Conservation (phyloP, 2,329 filamentous ascomycete species). For the Thelonectria olida region DNA sequence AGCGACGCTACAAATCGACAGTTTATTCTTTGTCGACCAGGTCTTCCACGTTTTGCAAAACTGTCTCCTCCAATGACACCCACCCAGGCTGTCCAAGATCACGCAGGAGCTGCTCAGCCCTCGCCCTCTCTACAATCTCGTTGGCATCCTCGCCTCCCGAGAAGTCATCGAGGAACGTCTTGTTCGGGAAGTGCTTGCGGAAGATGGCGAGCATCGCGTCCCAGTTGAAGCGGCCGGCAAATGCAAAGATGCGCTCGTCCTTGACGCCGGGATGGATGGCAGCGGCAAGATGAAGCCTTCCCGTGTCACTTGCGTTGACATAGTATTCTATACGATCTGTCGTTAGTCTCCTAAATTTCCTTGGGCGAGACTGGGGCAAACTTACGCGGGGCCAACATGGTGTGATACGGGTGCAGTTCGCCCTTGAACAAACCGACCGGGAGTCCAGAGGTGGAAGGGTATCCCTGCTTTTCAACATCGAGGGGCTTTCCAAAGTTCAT, state of each 20-base stretch:
- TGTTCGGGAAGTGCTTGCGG: constrained; percentile 22
- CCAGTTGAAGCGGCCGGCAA: constrained; percentile 56
- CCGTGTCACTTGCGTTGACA: constrained; percentile 57
- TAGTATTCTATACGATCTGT: constrained; percentile 46
- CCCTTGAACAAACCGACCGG: constrained; percentile 29
- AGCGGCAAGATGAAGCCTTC: constrained; percentile 60
- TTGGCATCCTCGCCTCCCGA: constrained; percentile 8
- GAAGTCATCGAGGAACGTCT: constrained; percentile 27
- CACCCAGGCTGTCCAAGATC: constrained; percentile 26
- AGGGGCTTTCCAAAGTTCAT: constrained; percentile 35
- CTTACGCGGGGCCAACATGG: not conserved
- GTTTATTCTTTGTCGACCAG: too few species aligned
- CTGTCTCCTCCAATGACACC: constrained; percentile 24
- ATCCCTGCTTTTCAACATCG: constrained; percentile 24
- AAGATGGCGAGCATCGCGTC: constrained; percentile 48
- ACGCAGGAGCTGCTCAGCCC: constrained; percentile 31
- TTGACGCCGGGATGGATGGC: constrained; percentile 54
- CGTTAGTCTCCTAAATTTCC: not conserved
- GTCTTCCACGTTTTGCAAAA: not conserved
- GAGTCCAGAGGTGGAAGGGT: constrained; percentile 29
- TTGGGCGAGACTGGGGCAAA: not conserved
- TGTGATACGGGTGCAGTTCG: not conserved
- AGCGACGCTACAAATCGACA: too few species aligned
- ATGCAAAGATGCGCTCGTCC: constrained; percentile 62
- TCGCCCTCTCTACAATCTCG: constrained; percentile 14